A percentile compares a stretch with the other conserved stretches of the same genome.
These are phyloP conservation scores for Trichomonas gallinae DNA, from an alignment of 208 protist genomes.

Conservation along the genomic window DNA sequence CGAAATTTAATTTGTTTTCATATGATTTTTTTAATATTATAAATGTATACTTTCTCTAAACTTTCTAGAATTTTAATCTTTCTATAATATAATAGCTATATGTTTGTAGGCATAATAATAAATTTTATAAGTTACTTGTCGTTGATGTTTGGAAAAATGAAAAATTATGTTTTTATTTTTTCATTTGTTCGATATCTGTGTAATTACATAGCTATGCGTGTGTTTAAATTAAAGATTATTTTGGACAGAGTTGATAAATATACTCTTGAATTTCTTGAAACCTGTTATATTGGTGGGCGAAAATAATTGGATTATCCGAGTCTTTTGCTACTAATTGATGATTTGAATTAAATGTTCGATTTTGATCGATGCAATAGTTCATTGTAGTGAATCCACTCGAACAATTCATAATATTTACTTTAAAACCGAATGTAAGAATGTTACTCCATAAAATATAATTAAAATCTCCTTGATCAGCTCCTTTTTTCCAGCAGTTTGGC, in stretches of 20 bases:
- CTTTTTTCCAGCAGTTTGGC: neutral
- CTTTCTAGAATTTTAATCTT: neutral
- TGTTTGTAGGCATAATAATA: no score
- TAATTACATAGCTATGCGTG: no score
- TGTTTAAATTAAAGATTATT: neutral
- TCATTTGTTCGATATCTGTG: no score
- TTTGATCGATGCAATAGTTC: neutral
- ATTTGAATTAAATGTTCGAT: neutral
- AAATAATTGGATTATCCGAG: neutral
- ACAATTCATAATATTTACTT: neutral
- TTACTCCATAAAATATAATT: neutral
- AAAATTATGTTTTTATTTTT: neutral
- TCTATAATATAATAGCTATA: neutral
- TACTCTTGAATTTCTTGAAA: neutral
- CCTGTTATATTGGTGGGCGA: neutral
- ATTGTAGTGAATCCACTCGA: neutral
- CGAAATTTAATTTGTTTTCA: neutral
- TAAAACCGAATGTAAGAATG: no score
- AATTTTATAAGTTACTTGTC: neutral
- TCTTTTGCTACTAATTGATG: neutral
- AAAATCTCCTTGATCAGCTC: conserved; percentile 14
- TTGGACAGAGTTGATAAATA: neutral
- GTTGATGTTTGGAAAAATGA: neutral
- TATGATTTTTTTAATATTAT: neutral
- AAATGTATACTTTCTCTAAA: neutral